A percentile compares a stretch with the other conserved stretches of the same genome.
Evolutionary conservation across 768 basidiomycete species (phyloP).

Genomic region (Boletus edulis): DNA sequence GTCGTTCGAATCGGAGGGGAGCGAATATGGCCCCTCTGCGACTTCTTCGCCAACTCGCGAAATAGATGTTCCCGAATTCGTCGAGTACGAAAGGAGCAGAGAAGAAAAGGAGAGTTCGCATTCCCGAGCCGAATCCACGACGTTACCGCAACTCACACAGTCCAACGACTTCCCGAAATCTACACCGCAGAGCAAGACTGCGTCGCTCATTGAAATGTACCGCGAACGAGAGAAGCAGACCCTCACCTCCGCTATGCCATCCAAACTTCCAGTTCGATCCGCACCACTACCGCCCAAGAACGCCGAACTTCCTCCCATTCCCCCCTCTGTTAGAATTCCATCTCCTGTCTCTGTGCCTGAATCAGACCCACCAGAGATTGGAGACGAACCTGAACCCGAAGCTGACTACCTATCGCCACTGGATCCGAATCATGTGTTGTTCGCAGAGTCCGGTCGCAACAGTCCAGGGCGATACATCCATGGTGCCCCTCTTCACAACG

Average conservation of each 20-base stretch:
- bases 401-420: slow-evolving; percentile 32
- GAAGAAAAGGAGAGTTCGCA: slow-evolving; percentile 26
- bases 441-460: slow-evolving; percentile 51
- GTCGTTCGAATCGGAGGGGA: slow-evolving; percentile 33
- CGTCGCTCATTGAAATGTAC: slow-evolving; percentile 84
- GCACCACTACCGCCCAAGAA: slow-evolving; percentile 12
- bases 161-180: slow-evolving; percentile 15
- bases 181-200: slow-evolving; percentile 56
- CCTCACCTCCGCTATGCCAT: slow-evolving; percentile 14
- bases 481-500: slow-evolving; percentile 84
- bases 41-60: slow-evolving; percentile 25
- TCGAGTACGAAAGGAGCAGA: slow-evolving; percentile 17
- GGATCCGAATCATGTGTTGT: slow-evolving; percentile 28
- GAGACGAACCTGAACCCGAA: slow-evolving; percentile 29
- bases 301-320: slow-evolving; percentile 1
- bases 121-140: slow-evolving; percentile 28
- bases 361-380: slow-evolving; percentile 25
- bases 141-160: slow-evolving; percentile 21
- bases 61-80: slow-evolving; percentile 31
- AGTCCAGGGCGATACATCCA: slow-evolving; percentile 77
- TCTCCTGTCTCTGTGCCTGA: slow-evolving; percentile 20
- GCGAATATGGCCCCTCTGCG: slow-evolving; percentile 33
- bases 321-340: neutral
- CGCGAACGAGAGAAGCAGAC: slow-evolving; percentile 61
- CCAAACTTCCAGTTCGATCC: slow-evolving; percentile 36